Base-by-base conservation (phyloP, 2,329 filamentous ascomycete genomes). In the Thyridium curvatum region DNA sequence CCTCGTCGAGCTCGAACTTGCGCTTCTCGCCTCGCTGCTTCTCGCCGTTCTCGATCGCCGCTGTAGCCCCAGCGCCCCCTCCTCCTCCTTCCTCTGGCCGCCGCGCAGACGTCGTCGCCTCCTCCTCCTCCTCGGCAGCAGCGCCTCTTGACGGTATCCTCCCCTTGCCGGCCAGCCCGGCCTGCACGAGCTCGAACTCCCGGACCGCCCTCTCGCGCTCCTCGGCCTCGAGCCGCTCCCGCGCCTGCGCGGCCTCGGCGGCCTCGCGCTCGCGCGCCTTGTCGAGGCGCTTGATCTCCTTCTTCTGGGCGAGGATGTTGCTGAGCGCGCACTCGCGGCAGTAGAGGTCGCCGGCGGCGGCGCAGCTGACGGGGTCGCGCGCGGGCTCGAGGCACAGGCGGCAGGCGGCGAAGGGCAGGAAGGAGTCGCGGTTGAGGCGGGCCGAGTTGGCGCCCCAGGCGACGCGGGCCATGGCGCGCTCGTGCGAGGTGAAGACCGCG, bases 321-420 rank as follows among this genome's bases (percentile, higher is more conserved):
- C 72, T 82, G 38, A 97, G 77, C 8, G 89, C 90, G 65, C 91
- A 98, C 66, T 97, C 93, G 50, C 88, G 82, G 61, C 91, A 98
- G 67, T 97, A 97, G 12, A 98, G 72, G 60, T 97, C 90, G 44
- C 91, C 91, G 21, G 6, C 21, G 47, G 82, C 77, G 3, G 76
- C 69, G 61, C 91, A 97, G 16, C 87, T 81, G 29, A 96, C 88
- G 1, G 93, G 90, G 34, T 88, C 79, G 21, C 83, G 77, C 15
- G 90, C 85, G 8, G 83, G 77, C 43, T 89, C 78, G 13, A 97
- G 81, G 55, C 91, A 98, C 18, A 98, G 73, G 39, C 83, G 79
- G 66, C 91, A 98, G 16, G 84, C 88, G 39, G 84, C 87, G 59
- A 97, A 95, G 5, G 88, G 83, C 10, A 97, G 79, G 61, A 95